Conservation (phyloP, 768 basidiomycete genomes). For the Cubamyces lactineus region DNA sequence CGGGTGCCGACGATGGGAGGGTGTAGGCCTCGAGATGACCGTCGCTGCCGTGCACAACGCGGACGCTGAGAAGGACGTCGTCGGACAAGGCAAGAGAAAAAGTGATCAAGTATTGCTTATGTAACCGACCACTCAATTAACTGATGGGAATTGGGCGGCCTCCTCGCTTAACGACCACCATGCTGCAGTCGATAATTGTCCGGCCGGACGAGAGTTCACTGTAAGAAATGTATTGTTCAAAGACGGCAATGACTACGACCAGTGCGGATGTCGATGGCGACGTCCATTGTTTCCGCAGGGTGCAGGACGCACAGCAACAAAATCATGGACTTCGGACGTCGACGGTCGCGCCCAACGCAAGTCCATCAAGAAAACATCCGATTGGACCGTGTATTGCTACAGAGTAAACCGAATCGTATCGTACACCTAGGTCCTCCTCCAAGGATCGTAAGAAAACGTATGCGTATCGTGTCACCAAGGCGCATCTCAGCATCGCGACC, state of each 20-base stretch:
- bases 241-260: too few species aligned
- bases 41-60: slow-evolving; percentile 19
- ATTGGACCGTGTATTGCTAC: too few species aligned
- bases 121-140: slow-evolving; percentile 21
- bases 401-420: background rate
- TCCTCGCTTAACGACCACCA: slow-evolving; percentile 8
- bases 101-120: slow-evolving; percentile 22
- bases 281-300: too few species aligned
- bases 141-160: slow-evolving; percentile 11
- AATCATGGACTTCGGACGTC: too few species aligned
- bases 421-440: slow-evolving; percentile 6
- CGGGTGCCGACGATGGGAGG: slow-evolving; percentile 8
- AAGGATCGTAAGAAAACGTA: background rate
- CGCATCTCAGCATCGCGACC: background rate
- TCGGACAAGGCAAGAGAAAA: slow-evolving; percentile 19
- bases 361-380: too few species aligned
- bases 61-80: slow-evolving; percentile 17
- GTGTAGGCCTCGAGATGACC: slow-evolving; percentile 1
- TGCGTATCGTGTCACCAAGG: background rate
- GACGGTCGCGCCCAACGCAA: too few species aligned
- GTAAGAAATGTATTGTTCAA: too few species aligned
- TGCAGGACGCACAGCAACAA: too few species aligned
- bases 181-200: too few species aligned
- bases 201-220: too few species aligned
- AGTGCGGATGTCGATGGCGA: too few species aligned